Percentiles rank a stretch among this genome's conserved stretches.
phyloP scores from a whole-genome alignment of 148 eudicot species.

The Persicaria tinctoria region DNA sequence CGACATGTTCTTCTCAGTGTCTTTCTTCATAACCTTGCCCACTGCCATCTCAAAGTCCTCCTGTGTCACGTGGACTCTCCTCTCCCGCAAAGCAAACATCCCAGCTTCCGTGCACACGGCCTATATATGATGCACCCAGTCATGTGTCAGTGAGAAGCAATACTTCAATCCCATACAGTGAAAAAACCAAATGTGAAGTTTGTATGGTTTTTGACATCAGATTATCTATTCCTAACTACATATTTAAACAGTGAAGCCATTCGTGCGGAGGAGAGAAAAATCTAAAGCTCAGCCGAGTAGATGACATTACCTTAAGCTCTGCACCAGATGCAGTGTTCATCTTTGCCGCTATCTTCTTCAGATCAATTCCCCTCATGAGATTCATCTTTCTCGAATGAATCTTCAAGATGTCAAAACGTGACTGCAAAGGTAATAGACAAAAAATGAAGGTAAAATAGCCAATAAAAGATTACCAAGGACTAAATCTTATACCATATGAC shows the following conservation, averaged over 20 bases:
- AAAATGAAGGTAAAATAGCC: not conserved
- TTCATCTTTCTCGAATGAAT: slow-evolving; percentile 69
- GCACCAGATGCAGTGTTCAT: slow-evolving; percentile 84
- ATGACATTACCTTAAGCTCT: slow-evolving; percentile 48
- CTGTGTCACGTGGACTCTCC: slow-evolving; percentile 66
- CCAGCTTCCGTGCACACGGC: slow-evolving; percentile 73
- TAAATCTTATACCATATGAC: not conserved
- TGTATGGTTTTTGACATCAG: too few relatives aligned
- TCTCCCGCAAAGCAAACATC: slow-evolving; percentile 64
- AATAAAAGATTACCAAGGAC: not conserved
- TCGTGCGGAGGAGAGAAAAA: too few relatives aligned
- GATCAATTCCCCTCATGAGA: slow-evolving; percentile 65
- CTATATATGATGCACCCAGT: slow-evolving; percentile 18
- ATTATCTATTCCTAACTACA: too few relatives aligned
- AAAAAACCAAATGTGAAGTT: too few relatives aligned
- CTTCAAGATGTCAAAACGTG: slow-evolving; percentile 57
- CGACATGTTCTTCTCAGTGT: slow-evolving; percentile 62
- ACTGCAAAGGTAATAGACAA: slow-evolving; percentile 31
- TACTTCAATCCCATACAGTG: too few relatives aligned
- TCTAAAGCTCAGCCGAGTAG: not conserved
- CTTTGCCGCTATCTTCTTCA: slow-evolving; percentile 77
- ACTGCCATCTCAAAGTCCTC: slow-evolving; percentile 75
- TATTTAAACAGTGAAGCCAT: too few relatives aligned
- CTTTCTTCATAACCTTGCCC: slow-evolving; percentile 72
- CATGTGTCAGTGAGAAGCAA: not conserved